Conservation (phyloP, 192 early-diverging fungal genomes). For the Coemansia sp. region DNA sequence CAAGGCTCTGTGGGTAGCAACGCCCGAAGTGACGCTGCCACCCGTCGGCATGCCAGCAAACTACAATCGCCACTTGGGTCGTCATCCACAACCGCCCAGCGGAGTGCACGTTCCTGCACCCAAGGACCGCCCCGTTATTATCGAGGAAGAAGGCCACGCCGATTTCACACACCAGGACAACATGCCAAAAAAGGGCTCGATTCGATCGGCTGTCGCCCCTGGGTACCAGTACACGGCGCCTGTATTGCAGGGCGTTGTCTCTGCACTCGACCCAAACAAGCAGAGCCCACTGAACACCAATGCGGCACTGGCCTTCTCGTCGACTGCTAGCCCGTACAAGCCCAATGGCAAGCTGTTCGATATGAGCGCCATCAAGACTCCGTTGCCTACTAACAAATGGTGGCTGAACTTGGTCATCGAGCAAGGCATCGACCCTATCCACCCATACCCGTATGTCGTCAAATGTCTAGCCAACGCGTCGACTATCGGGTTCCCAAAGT, state of each 20-base stretch:
- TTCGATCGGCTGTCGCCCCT: constrained; percentile 9
- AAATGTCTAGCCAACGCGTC: constrained; percentile 27
- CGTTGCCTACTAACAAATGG: constrained; percentile 56
- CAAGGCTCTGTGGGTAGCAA: constrained; percentile 39
- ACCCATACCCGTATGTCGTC: constrained; percentile 56
- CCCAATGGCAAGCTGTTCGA: constrained; percentile 44
- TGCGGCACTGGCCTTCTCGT: constrained; percentile 13
- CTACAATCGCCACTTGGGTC: constrained; percentile 12
- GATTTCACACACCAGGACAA: constrained; percentile 21
- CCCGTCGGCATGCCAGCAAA: constrained; percentile 29
- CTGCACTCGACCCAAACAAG: constrained; percentile 36
- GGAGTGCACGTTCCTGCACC: constrained; percentile 32
- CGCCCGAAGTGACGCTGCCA: constrained; percentile 18
- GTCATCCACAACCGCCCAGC: constrained; percentile 46
- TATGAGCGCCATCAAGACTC: constrained; percentile 9
- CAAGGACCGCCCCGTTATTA: constrained; percentile 24
- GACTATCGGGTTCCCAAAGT: constrained; percentile 39
- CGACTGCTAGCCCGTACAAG: constrained; percentile 15
- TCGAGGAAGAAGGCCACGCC: constrained; percentile 29
- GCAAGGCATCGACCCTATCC: constrained; percentile 41
- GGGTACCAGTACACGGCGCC: constrained; percentile 28
- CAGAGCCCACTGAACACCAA: constrained; percentile 38
- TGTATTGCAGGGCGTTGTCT: constrained; percentile 24
- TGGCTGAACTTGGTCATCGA: constrained; percentile 55
- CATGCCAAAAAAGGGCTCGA: background rate